Percentiles rank a stretch among this genome's conserved stretches.
These are phyloP conservation scores for Syzygium syzygioides DNA, from an alignment of 441 rosid species.

Conservation along the genomic window DNA sequence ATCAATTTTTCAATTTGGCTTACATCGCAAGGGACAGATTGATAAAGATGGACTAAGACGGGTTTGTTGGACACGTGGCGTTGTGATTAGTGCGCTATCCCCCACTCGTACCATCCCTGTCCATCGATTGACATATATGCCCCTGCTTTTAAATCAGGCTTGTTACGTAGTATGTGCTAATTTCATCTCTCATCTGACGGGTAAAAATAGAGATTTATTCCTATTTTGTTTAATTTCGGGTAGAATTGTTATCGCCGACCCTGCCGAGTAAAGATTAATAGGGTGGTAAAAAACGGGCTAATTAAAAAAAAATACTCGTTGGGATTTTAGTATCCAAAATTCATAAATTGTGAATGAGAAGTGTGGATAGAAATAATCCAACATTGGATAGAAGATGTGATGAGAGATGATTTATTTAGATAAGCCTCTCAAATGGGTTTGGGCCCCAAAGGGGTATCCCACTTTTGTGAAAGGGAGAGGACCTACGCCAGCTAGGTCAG, in stretches of 20 bases:
- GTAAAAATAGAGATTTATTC: neutral
- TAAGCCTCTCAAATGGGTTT: too few species aligned
- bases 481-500: too few species aligned
- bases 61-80: neutral
- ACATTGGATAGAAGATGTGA: too few species aligned
- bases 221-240: neutral
- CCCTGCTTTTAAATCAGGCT: neutral
- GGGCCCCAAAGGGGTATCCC: too few species aligned
- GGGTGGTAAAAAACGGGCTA: neutral
- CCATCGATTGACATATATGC: neutral
- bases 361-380: too few species aligned
- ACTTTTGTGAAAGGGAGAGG: too few species aligned
- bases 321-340: too few species aligned
- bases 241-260: neutral
- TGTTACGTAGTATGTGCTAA: rapidly evolving
- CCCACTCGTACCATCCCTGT: neutral
- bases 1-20: neutral
- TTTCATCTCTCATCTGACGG: neutral
- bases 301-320: too few species aligned
- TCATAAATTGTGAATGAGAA: too few species aligned
- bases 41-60: neutral
- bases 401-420: too few species aligned
- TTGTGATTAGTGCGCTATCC: neutral
- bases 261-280: neutral
- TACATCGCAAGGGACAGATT: neutral